These are phyloP conservation scores for Calocera cornea DNA, from an alignment of 768 basidiomycete species.

Conservation along the genomic window DNA sequence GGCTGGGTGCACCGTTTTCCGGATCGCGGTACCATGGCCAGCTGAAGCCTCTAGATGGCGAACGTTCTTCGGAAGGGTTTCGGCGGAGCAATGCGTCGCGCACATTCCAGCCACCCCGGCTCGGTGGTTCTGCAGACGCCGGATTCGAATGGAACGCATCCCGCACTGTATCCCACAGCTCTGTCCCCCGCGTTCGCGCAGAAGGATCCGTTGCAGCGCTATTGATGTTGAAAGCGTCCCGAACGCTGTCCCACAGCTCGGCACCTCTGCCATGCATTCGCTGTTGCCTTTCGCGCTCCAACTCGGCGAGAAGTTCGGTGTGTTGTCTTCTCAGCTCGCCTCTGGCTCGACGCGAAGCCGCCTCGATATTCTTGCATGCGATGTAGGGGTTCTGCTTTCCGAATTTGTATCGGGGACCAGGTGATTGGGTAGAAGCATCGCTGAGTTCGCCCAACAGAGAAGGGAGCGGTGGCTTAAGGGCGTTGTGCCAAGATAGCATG, in stretches of 20 bases:
- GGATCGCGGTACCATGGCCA: neutral
- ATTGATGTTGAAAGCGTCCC: neutral
- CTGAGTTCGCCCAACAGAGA: constrained; percentile 18
- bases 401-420: constrained; percentile 30
- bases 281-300: neutral
- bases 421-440: neutral
- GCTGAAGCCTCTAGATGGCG: neutral
- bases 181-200: neutral
- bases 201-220: neutral
- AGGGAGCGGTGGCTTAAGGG: constrained; percentile 35
- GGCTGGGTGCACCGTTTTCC: neutral
- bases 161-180: neutral
- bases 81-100: neutral
- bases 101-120: neutral
- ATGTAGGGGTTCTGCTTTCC: constrained; percentile 30
- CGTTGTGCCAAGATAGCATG: constrained; percentile 45
- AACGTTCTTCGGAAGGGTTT: neutral
- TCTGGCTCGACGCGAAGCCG: neutral
- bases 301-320: neutral
- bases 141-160: neutral
- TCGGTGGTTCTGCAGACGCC: neutral
- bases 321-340: neutral
- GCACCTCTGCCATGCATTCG: neutral
- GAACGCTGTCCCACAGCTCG: neutral
- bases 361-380: constrained; percentile 11